phyloP scores from a whole-genome alignment of 1,139 yeast genomes.

The Suhomyces bribrorum region DNA sequence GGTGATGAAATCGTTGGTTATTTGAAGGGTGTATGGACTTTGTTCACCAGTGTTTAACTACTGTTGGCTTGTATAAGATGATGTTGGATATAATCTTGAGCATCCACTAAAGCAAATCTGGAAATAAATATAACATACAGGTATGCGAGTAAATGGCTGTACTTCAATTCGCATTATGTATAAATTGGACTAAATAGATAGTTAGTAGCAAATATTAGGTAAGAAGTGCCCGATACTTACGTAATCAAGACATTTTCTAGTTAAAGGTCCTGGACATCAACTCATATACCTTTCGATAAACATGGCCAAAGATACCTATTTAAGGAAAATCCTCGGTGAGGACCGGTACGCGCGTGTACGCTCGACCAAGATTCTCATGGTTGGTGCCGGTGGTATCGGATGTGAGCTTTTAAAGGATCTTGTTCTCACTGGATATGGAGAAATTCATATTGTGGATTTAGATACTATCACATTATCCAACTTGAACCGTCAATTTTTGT shows the following conservation, averaged over 20 bases:
- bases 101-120: too few species aligned
- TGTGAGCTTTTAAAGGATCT: slow-evolving; percentile 90
- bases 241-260: not conserved
- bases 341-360: slow-evolving; percentile 34
- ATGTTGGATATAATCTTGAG: too few species aligned
- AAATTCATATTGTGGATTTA: slow-evolving; percentile 87
- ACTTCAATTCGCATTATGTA: not conserved
- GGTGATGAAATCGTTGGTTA: slow-evolving; percentile 82
- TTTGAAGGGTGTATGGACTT: slow-evolving; percentile 72
- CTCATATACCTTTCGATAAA: not conserved
- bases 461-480: slow-evolving; percentile 93
- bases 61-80: too few species aligned
- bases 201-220: not conserved
- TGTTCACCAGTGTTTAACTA: slow-evolving; percentile 65
- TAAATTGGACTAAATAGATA: not conserved
- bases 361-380: slow-evolving; percentile 68
- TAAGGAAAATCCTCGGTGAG: slow-evolving; percentile 47
- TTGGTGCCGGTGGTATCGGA: slow-evolving; percentile 99
- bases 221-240: not conserved
- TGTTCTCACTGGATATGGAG: slow-evolving; percentile 81
- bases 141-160: too few species aligned
- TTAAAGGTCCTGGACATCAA: not conserved
- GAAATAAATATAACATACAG: too few species aligned
- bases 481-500: slow-evolving; percentile 88
- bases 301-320: slow-evolving; percentile 46